Base-by-base conservation (phyloP, 495 filamentous ascomycete species). In the Penicillium canescens region DNA sequence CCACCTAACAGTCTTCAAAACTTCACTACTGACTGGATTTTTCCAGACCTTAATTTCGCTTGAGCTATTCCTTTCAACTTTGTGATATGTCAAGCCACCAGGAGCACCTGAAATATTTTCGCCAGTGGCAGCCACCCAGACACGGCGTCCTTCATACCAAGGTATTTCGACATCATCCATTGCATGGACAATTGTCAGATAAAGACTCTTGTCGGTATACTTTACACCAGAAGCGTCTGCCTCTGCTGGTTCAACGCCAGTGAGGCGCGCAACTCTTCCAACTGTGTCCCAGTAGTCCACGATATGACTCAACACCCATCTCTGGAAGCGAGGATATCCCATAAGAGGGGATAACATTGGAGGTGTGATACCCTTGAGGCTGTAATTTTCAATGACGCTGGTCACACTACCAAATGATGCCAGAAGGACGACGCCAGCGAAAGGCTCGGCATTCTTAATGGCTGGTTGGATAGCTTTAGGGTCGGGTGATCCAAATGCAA, bases 121-220 rank as follows among this genome's bases (percentile, higher is more conserved):
- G 4, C 69, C 72, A 6, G 67, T 75, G 16, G 68, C 72, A 48
- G 62, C 61, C 47, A 66, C 59, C 89, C 81, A 67, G 71, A 84
- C 69, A 79, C 79, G 49, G 59, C 70, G 63, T 3, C 74, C 73
- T 61, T 79, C 73, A 28, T 68, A 65, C 69, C 78, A 89, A 0
- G 89, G 85, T 59, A 95, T 93, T 51, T 93, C 88, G 40, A 72
- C 74, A 67, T 95, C 90, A 59, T 93, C 82, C 46, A 74, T 78
- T 13, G 90, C 84, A 63, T 93, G 90, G 10, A 95, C 77, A 18
- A 95, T 70, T n/a, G 78, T 79, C n/a, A 95, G 69, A 47, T 85
- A 79, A 13, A 91, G 55, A 20, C 74, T 77, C 50, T 72, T 77
- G 33, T 72, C 75, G 0, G 80, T 78, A 23, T 79, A 72, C 1